Evolutionary conservation across 1,284 basidiomycete species (phyloP).

Genomic region (Takashimella koratensis): DNA sequence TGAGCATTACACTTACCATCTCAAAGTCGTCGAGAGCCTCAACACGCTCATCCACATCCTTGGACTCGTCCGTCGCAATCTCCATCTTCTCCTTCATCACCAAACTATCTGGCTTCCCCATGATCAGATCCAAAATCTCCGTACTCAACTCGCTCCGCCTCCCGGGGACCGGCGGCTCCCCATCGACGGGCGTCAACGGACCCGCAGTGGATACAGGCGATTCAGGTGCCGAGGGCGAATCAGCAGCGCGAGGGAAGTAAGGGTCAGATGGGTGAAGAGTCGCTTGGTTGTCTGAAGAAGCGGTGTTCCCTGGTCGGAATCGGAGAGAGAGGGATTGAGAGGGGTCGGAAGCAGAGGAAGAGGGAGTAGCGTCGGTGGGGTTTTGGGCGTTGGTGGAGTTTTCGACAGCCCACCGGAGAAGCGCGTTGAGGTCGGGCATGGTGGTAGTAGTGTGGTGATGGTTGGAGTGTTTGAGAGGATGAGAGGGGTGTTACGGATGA

Average conservation of each 20-base stretch:
- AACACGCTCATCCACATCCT: constrained; percentile 64
- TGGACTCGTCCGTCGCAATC: constrained; percentile 62
- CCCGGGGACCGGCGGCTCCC: constrained; percentile 1
- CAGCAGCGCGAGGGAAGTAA: constrained; percentile 17
- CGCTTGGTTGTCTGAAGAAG: constrained; percentile 15
- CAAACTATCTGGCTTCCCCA: constrained; percentile 78
- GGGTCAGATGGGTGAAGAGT: constrained; percentile 42
- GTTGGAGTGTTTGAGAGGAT: neutral
- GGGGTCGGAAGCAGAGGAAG: constrained; percentile 5
- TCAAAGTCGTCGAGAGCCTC: constrained; percentile 89
- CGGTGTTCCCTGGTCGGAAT: constrained; percentile 28
- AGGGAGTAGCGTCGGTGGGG: neutral
- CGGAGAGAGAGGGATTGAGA: constrained; percentile 25
- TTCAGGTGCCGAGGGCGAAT: constrained; percentile 21
- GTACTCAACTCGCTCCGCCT: constrained; percentile 45
- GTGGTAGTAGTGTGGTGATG: constrained; percentile 2
- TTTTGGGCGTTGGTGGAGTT: constrained; percentile 26
- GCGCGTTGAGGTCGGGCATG: constrained; percentile 21
- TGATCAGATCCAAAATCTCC: constrained; percentile 75
- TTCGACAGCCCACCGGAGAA: constrained; percentile 29
- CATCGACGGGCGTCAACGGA: constrained; percentile 21
- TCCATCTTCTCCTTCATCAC: constrained; percentile 83
- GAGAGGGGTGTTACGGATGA: neutral
- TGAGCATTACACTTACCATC: constrained; percentile 60
- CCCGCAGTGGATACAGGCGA: constrained; percentile 33